Evolutionary conservation across 83 land plant species (phyloP), one percentile per base, ranked within the genome.

Genomic region (Diphasiastrum complanatum): DNA sequence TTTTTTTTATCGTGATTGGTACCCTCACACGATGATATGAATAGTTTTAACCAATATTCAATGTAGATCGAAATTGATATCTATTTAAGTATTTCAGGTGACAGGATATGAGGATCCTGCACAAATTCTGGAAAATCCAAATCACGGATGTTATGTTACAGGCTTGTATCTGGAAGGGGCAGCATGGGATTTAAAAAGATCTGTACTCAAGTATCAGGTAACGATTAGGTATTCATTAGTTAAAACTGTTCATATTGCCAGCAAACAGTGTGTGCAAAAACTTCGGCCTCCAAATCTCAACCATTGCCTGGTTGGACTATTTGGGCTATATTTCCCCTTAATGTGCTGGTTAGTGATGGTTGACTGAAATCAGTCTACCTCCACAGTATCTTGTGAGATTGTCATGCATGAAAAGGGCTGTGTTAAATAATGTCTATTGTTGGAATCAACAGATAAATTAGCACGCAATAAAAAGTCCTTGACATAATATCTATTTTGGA

Each of bases 91-190:
- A 10, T 20, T 20, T 26, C 68, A 70, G 73, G 73, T 74, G 35
- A 74, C 77, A 2, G n/a, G 31, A 1, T 74, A 37, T 29, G 29
- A 12, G n/a, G 5, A 50, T 22, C 27, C 5, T 2, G 28, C 33
- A 6, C 46, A 74, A 23, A 33, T 74, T 2, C 35, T 6, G 33
- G 73, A 74, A 27, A 74, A 68, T 41, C 77, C 77, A 2, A 68
- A 52, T 3, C 75, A 74, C 26, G 73, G 77, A 16, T 74, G 77
- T 38, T 74, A 74, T 54, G 40, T 74, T 22, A 50, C 33, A 11
- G 77, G 77, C 12, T 59, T 74, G 4, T 74, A 32, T 45, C 49
- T 74, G 56, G 77, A 74, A 61, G 77, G 77, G 1, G 77, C 77
- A 14, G 27, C 47, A 28, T 74, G 77, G 77, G 49, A 68, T 47